Evolutionary conservation across 306 rosid genomes (phyloP).

Genomic region (Corylus heterophylla): DNA sequence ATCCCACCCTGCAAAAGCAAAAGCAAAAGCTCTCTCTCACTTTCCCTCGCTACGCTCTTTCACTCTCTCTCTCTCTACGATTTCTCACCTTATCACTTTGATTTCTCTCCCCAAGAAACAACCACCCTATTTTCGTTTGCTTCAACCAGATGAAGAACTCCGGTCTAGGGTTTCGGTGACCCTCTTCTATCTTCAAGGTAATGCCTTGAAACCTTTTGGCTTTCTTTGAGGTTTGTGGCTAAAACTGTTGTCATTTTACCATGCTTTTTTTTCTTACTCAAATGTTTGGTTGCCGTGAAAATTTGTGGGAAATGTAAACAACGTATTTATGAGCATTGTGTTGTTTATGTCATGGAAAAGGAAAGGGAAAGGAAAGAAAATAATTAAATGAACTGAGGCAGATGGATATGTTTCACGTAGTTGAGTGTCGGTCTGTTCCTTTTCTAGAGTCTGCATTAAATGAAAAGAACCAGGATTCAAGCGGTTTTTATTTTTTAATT

Average conservation of each 20-base stretch:
- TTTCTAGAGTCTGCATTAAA: neutral
- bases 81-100: slow-evolving; percentile 19
- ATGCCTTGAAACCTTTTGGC: neutral
- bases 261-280: neutral
- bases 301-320: slow-evolving; percentile 3
- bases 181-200: slow-evolving; percentile 1
- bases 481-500: neutral
- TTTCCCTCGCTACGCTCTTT: neutral
- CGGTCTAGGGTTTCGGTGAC: slow-evolving; percentile 1
- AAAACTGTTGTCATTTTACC: neutral
- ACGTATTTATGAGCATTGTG: neutral
- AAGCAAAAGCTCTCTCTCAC: slow-evolving; percentile 12
- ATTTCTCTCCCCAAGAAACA: slow-evolving; percentile 4
- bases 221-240: neutral
- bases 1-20: slow-evolving; percentile 52
- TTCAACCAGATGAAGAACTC: neutral
- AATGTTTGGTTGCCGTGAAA: slow-evolving; percentile 1
- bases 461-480: neutral
- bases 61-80: neutral
- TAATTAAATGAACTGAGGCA: neutral
- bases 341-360: slow-evolving; percentile 11
- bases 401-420: neutral
- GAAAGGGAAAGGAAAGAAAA: neutral
- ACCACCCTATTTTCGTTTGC: slow-evolving; percentile 14
- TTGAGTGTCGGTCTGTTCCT: neutral